Percentiles rank a stretch among this genome's conserved stretches.
These are phyloP conservation scores for Apiospora rasikravindrae DNA, from an alignment of 2,329 filamentous ascomycete genomes.

Conservation along the genomic window DNA sequence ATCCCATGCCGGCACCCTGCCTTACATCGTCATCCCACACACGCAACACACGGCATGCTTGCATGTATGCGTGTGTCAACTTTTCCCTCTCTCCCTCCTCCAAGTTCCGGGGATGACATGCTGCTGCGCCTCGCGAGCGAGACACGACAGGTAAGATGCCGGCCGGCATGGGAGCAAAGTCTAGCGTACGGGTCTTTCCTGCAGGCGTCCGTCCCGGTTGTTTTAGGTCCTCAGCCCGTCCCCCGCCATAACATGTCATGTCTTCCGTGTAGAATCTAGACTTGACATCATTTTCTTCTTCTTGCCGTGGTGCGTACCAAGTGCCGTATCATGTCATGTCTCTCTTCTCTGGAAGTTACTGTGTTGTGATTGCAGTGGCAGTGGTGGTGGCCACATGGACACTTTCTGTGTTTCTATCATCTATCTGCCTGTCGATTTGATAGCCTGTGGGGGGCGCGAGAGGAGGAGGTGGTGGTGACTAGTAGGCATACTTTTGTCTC, in stretches of 20 bases:
- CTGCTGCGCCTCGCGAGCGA: conserved; percentile 5
- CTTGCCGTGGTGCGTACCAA: neutral
- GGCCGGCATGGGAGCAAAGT: neutral
- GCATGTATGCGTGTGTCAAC: neutral
- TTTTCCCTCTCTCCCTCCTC: neutral
- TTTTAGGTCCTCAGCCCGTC: conserved; percentile 1
- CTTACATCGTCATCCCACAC: neutral
- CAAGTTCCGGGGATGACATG: conserved; percentile 6
- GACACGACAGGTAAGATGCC: neutral
- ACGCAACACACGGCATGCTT: neutral
- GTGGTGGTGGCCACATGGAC: neutral
- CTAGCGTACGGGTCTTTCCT: neutral
- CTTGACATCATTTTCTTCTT: neutral
- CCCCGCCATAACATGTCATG: neutral
- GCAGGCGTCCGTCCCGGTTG: conserved; percentile 4
- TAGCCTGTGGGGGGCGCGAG: neutral
- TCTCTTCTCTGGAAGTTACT: neutral
- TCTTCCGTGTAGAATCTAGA: neutral
- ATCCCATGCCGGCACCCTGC: neutral
- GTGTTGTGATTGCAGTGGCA: neutral
- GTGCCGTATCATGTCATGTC: neutral
- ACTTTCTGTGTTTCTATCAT: neutral
- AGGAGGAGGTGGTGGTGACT: neutral
- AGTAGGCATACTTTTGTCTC: neutral
- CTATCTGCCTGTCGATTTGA: neutral